Conservation (phyloP, 192 early-diverging fungal species). For the Coemansia sp. region DNA sequence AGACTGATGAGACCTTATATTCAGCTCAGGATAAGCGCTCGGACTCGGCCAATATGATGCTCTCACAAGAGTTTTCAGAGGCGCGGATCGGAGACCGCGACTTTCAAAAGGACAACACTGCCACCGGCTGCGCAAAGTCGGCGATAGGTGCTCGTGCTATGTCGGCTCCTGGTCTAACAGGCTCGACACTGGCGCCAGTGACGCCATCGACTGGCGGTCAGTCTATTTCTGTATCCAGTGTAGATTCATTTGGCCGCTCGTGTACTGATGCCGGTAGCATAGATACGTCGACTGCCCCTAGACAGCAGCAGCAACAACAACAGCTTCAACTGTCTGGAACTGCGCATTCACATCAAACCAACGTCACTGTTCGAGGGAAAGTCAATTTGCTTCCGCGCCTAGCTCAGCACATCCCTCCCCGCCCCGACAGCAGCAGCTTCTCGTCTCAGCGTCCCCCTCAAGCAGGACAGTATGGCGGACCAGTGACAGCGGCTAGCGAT, state of each 20-base stretch:
- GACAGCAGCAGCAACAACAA: conserved; percentile 11
- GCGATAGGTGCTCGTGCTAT: conserved; percentile 18
- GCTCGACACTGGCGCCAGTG: conserved; percentile 34
- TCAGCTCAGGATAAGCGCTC: conserved; percentile 41
- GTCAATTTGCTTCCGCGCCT: conserved; percentile 42
- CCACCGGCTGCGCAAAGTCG: conserved; percentile 5
- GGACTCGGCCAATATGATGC: conserved; percentile 8
- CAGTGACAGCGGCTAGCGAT: background rate
- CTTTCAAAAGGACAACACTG: conserved; percentile 5
- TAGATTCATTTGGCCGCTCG: conserved; percentile 18
- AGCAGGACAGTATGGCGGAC: background rate
- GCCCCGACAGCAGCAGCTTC: background rate
- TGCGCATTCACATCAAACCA: background rate
- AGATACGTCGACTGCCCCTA: background rate
- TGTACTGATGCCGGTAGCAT: conserved; percentile 1
- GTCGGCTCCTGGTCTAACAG: conserved; percentile 11
- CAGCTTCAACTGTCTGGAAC: conserved; percentile 1
- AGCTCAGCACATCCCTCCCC: conserved; percentile 41
- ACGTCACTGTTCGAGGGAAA: conserved; percentile 15
- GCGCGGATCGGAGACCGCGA: background rate
- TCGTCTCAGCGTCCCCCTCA: background rate
- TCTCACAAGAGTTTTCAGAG: conserved; percentile 45
- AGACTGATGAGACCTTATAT: conserved; percentile 48
- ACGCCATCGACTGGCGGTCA: conserved; percentile 22
- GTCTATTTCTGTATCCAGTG: conserved; percentile 25